phyloP scores from a whole-genome alignment of 2,329 filamentous ascomycete genomes.

The Teratosphaeria nubilosa region DNA sequence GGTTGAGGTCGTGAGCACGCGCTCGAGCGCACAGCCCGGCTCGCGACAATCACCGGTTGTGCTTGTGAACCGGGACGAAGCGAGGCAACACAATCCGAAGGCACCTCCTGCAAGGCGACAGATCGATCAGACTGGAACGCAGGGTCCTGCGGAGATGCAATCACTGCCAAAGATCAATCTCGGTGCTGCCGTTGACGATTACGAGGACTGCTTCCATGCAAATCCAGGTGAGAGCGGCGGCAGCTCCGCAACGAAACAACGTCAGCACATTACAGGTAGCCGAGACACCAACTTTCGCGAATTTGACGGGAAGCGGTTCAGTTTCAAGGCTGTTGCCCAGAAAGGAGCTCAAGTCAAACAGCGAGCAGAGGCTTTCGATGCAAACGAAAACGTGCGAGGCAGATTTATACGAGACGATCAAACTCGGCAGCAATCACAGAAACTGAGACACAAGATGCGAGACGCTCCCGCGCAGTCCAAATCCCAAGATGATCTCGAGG shows the following conservation, averaged over 20 bases:
- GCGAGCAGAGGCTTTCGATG: not conserved
- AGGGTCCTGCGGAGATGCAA: not conserved
- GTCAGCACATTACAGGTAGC: not conserved
- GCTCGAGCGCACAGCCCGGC: not conserved
- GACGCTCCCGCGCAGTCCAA: not conserved
- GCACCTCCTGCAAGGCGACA: not conserved
- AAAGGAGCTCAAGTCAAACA: not conserved
- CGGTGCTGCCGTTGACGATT: not conserved
- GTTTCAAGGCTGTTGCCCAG: not conserved
- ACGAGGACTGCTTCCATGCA: not conserved
- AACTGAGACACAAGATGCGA: not conserved
- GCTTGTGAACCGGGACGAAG: not conserved
- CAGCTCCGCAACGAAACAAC: not conserved
- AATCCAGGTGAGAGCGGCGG: not conserved
- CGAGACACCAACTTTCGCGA: not conserved
- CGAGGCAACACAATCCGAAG: not conserved
- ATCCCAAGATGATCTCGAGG: not conserved
- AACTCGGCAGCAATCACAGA: not conserved
- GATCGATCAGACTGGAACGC: not conserved
- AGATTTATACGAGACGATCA: not conserved
- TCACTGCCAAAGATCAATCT: not conserved
- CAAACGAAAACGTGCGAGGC: not conserved
- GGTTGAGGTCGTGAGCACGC: not conserved
- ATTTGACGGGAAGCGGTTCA: not conserved
- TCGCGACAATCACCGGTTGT: not conserved